Conservation (phyloP, 306 rosid species). For the Cucumis melo region DNA sequence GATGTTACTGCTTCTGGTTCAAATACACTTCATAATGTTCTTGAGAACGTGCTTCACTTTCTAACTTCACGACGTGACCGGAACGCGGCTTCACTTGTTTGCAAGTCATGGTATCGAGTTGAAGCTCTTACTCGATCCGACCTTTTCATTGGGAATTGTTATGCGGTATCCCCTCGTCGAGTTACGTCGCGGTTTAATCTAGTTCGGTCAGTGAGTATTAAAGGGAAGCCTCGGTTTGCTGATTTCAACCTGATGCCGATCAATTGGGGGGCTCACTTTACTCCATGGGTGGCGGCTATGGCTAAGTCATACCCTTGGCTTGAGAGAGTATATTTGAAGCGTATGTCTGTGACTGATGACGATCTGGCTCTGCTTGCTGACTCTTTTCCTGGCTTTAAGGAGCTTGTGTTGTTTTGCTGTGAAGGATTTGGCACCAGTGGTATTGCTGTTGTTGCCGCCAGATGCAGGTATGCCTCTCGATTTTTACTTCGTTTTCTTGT, state of each 20-base stretch:
- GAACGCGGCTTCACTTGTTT: slow-evolving; percentile 88
- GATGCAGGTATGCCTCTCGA: slow-evolving; percentile 42
- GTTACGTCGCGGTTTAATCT: slow-evolving; percentile 44
- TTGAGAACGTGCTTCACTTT: slow-evolving; percentile 87
- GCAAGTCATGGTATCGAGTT: slow-evolving; percentile 80
- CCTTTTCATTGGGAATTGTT: slow-evolving; percentile 77
- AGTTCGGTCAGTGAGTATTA: slow-evolving; percentile 41
- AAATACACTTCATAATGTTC: slow-evolving; percentile 81
- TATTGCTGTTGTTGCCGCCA: slow-evolving; percentile 42
- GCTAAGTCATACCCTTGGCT: slow-evolving; percentile 72
- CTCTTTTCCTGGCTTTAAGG: slow-evolving; percentile 43
- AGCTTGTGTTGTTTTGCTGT: slow-evolving; percentile 68
- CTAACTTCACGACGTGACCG: slow-evolving; percentile 69
- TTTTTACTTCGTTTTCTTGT: not conserved
- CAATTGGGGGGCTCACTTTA: slow-evolving; percentile 71
- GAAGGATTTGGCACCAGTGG: slow-evolving; percentile 67
- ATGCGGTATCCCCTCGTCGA: slow-evolving; percentile 51
- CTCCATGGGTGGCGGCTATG: slow-evolving; percentile 50
- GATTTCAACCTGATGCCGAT: slow-evolving; percentile 78
- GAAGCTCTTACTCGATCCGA: slow-evolving; percentile 86
- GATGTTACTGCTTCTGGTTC: slow-evolving; percentile 6
- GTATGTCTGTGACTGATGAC: slow-evolving; percentile 52
- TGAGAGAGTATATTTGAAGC: slow-evolving; percentile 67
- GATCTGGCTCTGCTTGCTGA: slow-evolving; percentile 43
- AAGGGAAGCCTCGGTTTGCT: slow-evolving; percentile 83